Percentiles rank a stretch among this genome's conserved stretches.
These are phyloP conservation scores for Aspergillus bombycis DNA, from an alignment of 2,329 filamentous ascomycete genomes.

Conservation along the genomic window DNA sequence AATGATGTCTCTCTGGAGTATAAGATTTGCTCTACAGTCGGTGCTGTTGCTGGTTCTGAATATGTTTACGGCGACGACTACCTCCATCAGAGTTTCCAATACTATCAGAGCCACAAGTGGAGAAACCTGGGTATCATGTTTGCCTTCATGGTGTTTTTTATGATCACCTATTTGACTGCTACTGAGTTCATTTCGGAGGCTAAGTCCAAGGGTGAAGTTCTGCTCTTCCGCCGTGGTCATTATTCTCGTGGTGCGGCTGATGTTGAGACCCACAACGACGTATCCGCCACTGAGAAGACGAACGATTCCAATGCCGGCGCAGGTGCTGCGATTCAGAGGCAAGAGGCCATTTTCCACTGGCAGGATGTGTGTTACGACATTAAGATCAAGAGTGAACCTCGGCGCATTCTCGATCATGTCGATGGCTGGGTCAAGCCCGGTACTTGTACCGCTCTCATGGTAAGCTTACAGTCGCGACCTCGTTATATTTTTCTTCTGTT, in stretches of 20 bases:
- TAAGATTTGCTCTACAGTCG: conserved; percentile 61
- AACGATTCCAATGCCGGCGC: conserved; percentile 27
- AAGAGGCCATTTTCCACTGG: conserved; percentile 85
- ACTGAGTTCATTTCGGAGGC: conserved; percentile 65
- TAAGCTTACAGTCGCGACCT: conserved; percentile 12
- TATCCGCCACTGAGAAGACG: conserved; percentile 38
- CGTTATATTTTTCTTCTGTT: conserved; percentile 30
- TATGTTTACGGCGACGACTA: conserved; percentile 62
- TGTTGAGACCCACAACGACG: conserved; percentile 28
- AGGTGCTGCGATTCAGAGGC: conserved; percentile 56
- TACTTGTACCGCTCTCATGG: conserved; percentile 87
- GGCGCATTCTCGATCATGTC: conserved; percentile 80
- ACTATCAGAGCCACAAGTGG: conserved; percentile 65
- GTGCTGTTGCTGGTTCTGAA: conserved; percentile 55
- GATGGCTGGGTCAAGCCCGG: conserved; percentile 95
- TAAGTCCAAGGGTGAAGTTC: conserved; percentile 75
- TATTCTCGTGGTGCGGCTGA: conserved; percentile 48
- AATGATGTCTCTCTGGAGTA: conserved; percentile 32
- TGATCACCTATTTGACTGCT: conserved; percentile 62
- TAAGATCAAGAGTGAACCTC: conserved; percentile 74
- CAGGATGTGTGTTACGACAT: conserved; percentile 81
- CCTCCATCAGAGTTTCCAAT: conserved; percentile 58
- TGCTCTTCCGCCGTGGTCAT: conserved; percentile 73
- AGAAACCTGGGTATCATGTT: conserved; percentile 69
- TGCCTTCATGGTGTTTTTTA: conserved; percentile 64